A percentile compares a stretch with the other conserved stretches of the same genome.
Evolutionary conservation across 495 filamentous ascomycete species (phyloP).

Genomic region (Penicillium arizonense): DNA sequence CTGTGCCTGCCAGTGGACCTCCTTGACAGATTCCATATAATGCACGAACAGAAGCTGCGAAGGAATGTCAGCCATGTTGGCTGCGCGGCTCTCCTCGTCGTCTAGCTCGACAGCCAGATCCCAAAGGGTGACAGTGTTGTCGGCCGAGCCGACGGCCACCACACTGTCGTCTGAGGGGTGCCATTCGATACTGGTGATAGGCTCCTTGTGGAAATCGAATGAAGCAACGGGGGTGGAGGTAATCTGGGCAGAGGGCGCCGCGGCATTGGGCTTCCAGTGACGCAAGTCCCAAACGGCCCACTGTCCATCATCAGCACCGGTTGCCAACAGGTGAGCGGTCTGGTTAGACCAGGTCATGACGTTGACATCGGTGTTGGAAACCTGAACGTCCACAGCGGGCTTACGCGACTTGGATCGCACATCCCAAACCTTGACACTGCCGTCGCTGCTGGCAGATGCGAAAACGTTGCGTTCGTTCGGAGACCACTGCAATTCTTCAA

Average conservation of each 20-base stretch:
- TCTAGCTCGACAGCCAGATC: slow-evolving; percentile 95
- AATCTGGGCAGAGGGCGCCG: slow-evolving; percentile 37
- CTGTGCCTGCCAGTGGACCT: slow-evolving; percentile 95
- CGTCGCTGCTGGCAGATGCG: slow-evolving; percentile 87
- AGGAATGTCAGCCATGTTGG: slow-evolving; percentile 83
- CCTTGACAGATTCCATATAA: slow-evolving; percentile 91
- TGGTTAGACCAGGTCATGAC: slow-evolving; percentile 91
- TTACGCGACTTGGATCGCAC: slow-evolving; percentile 82
- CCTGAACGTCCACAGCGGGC: slow-evolving; percentile 79
- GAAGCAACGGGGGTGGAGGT: slow-evolving; percentile 72
- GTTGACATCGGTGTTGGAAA: slow-evolving; percentile 85
- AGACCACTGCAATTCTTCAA: slow-evolving; percentile 97
- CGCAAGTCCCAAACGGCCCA: slow-evolving; percentile 97
- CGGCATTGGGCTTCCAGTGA: slow-evolving; percentile 76
- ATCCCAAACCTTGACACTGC: slow-evolving; percentile 94
- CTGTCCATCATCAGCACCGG: slow-evolving; percentile 88
- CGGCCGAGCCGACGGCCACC: slow-evolving; percentile 85
- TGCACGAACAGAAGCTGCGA: slow-evolving; percentile 95
- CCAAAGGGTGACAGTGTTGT: slow-evolving; percentile 94
- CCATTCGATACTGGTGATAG: slow-evolving; percentile 96
- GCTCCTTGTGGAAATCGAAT: slow-evolving; percentile 92
- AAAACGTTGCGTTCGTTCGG: slow-evolving; percentile 90
- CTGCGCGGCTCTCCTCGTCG: slow-evolving; percentile 92
- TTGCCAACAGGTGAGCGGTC: slow-evolving; percentile 84
- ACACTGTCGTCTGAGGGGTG: slow-evolving; percentile 95